These are phyloP conservation scores for Aspergillus sclerotioniger DNA, from an alignment of 495 filamentous ascomycete species.

Conservation along the genomic window DNA sequence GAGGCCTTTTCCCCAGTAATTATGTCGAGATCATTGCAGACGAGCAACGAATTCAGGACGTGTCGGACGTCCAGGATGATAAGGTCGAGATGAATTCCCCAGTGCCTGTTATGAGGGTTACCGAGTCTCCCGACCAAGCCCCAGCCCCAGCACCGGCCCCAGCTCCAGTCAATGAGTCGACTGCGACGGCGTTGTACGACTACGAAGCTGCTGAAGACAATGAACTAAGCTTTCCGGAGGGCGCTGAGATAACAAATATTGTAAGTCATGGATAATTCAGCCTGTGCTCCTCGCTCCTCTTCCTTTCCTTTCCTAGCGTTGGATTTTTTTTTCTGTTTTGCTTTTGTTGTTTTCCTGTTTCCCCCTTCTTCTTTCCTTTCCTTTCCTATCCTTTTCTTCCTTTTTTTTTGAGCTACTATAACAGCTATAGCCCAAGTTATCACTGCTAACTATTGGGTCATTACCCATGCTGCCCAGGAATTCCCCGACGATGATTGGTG, in stretches of 20 bases:
- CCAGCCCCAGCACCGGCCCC: background rate
- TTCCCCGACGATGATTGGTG: slow-evolving; percentile 99
- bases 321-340: too few species aligned
- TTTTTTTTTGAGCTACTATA: too few species aligned
- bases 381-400: too few species aligned
- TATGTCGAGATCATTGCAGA: slow-evolving; percentile 84
- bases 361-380: too few species aligned
- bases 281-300: too few species aligned
- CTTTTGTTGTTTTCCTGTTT: too few species aligned
- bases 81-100: slow-evolving; percentile 32
- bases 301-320: too few species aligned
- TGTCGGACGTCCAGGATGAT: slow-evolving; percentile 20
- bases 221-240: slow-evolving; percentile 91
- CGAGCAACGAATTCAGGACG: slow-evolving; percentile 33
- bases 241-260: slow-evolving; percentile 66
- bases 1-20: slow-evolving; percentile 91
- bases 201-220: slow-evolving; percentile 98
- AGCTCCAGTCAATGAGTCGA: slow-evolving; percentile 44
- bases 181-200: slow-evolving; percentile 86
- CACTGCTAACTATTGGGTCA: background rate
- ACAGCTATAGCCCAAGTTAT: too few species aligned
- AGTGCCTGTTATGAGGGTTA: slow-evolving; percentile 24
- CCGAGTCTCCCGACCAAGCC: slow-evolving; percentile 3
- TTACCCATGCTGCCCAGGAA: slow-evolving; percentile 53
- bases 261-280: slow-evolving; percentile 42